Base-by-base conservation (phyloP, 495 filamentous ascomycete species). In the Aspergillus incahuasiensis region DNA sequence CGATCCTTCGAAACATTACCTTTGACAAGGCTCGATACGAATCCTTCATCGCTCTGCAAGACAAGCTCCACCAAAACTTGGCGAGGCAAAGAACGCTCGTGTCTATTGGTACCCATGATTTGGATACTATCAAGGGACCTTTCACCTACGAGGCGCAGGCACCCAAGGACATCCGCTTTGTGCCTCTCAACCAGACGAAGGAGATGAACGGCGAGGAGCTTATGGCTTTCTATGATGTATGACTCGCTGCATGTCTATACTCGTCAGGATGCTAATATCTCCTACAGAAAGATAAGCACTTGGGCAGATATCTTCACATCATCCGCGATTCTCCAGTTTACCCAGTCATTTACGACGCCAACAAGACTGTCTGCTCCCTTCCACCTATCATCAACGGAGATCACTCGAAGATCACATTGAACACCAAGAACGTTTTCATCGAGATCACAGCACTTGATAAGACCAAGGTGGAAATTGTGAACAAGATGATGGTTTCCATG, bases 381-480 rank as follows among this genome's bases (percentile, higher is more conserved):
- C 94, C 94, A 0, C 94, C 94, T 18, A 96, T 97, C 66, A 99
- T 99, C 79, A 99, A 99, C 73, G 84, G 91, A 57, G 82, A 99
- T 64, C 91, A 89, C 73, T 96, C 91, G 52, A 99, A 97, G 76
- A 97, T 99, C 66, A 89, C 81, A 1, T 74, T 96, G 38, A 75
- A 90, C 63, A 97, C 91, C 45, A 89, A 77, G 61, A 97, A 97
- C 69, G 80, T 97, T 65, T 90, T 97, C 75, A 92, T 99, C 68
- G 94, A 99, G 67, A 89, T 95, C 61, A 99, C 94, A 19, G 94
- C 91, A n/a, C 89, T 90, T 19, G 94, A 99, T 74, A 85, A 87
- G 69, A 99, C 94, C 7, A 99, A 99, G 75, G 82, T 96, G 15
- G 92, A 97, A 62, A 90, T 97, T 63, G 92, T 97, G 48, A 90